Conservation (phyloP, 495 filamentous ascomycete species). For the Penicillium manginii region DNA sequence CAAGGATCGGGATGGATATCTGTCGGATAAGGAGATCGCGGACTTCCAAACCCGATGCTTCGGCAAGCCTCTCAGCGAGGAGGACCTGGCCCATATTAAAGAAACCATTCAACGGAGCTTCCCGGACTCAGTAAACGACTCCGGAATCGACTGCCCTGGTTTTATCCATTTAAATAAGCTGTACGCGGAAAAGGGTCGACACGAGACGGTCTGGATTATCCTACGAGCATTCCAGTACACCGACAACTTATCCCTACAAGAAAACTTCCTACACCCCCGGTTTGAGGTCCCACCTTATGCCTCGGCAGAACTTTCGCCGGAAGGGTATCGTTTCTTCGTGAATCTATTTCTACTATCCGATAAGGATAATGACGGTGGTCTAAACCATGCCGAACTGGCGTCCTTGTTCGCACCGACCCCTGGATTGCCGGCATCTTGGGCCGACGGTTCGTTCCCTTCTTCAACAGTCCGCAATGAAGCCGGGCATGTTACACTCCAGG, state of each 20-base stretch:
- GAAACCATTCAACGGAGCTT: constrained; percentile 70
- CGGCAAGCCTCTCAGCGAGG: constrained; percentile 74
- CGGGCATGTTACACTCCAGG: constrained; percentile 92
- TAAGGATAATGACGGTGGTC: constrained; percentile 94
- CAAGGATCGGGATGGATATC: constrained; percentile 92
- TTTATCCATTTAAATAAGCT: constrained; percentile 92
- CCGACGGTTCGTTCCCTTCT: constrained; percentile 89
- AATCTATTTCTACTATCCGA: constrained; percentile 94
- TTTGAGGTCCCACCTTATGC: constrained; percentile 91
- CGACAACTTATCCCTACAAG: constrained; percentile 86
- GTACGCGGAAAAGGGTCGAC: constrained; percentile 95
- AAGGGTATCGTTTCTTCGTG: constrained; percentile 96
- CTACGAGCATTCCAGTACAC: constrained; percentile 96
- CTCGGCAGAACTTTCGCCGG: constrained; percentile 91
- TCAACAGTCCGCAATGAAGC: constrained; percentile 95
- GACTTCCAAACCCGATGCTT: constrained; percentile 93
- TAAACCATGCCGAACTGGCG: constrained; percentile 81
- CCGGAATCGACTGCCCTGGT: constrained; percentile 77
- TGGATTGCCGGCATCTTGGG: constrained; percentile 83
- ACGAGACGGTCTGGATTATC: constrained; percentile 98
- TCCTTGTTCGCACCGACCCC: constrained; percentile 93
- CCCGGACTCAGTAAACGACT: constrained; percentile 64
- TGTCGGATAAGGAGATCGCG: constrained; percentile 87
- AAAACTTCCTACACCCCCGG: constrained; percentile 88
- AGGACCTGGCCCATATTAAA: constrained; percentile 89